A percentile compares a stretch with the other conserved stretches of the same genome.
Conservation (phyloP, 176 grass and related monocot genomes). For the Tillandsia leiboldiana region DNA sequence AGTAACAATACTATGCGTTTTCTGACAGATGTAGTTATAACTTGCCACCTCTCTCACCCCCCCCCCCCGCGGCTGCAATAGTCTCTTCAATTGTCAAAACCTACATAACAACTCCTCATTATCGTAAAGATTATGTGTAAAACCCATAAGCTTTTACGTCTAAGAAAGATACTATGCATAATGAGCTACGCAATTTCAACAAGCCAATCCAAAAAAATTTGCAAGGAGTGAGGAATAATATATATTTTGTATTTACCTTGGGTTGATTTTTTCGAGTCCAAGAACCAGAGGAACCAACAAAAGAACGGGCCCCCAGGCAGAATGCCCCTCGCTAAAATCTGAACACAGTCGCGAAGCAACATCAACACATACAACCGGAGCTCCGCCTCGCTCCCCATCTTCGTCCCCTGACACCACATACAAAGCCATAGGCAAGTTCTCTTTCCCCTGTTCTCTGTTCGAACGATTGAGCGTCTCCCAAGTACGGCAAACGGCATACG, state of each 20-base stretch:
- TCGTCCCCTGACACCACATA: slow-evolving; percentile 95
- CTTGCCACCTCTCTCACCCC: too few relatives aligned
- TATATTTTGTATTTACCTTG: slow-evolving; percentile 45
- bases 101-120: too few relatives aligned
- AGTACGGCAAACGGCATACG: slow-evolving; percentile 81
- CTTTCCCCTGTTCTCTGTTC: slow-evolving; percentile 42
- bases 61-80: too few relatives aligned
- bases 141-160: too few relatives aligned
- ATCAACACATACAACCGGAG: slow-evolving; percentile 86
- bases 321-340: slow-evolving; percentile 44
- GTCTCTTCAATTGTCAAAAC: too few relatives aligned
- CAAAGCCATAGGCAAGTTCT: slow-evolving; percentile 63
- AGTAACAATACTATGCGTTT: too few relatives aligned
- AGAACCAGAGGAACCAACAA: slow-evolving; percentile 91
- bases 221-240: too few relatives aligned
- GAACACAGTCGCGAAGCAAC: slow-evolving; percentile 56
- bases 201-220: too few relatives aligned
- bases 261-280: slow-evolving; percentile 91
- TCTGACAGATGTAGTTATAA: too few relatives aligned
- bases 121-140: too few relatives aligned
- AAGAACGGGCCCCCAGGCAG: slow-evolving; percentile 60
- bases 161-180: too few relatives aligned
- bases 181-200: too few relatives aligned
- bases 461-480: slow-evolving; percentile 78
- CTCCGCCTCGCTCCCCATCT: slow-evolving; percentile 93